phyloP scores from a whole-genome alignment of 2,329 filamentous ascomycete species.

The Talaromyces marneffei region DNA sequence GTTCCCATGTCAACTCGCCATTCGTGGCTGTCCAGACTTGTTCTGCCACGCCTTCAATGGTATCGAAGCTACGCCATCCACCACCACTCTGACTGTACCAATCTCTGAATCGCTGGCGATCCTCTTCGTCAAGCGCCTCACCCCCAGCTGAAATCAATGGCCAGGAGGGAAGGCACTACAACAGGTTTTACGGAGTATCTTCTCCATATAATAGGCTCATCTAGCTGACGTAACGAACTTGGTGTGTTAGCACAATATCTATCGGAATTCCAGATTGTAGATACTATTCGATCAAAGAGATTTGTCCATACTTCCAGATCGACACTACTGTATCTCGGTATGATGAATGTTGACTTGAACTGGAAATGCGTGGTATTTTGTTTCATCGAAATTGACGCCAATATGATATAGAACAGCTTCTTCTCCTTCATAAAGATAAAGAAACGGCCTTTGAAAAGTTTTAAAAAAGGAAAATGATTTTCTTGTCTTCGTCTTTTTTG shows the following conservation, averaged over 20 bases:
- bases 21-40: too few relatives aligned
- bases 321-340: background rate
- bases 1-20: too few relatives aligned
- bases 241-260: background rate
- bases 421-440: background rate
- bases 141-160: too few relatives aligned
- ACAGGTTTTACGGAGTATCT: too few relatives aligned
- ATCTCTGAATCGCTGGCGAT: too few relatives aligned
- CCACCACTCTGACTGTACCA: too few relatives aligned
- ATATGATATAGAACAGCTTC: constrained; percentile 5
- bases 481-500: constrained; percentile 13
- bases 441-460: background rate
- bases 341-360: background rate
- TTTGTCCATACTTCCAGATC: background rate
- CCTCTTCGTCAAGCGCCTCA: too few relatives aligned
- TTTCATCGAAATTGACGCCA: constrained; percentile 37
- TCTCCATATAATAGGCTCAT: too few relatives aligned
- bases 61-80: too few relatives aligned
- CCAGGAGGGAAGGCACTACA: too few relatives aligned
- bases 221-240: background rate
- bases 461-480: background rate
- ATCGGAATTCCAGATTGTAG: background rate
- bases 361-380: constrained; percentile 23
- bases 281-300: background rate
- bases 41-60: too few relatives aligned